Evolutionary conservation across 306 rosid genomes (phyloP).

Genomic region (Malus asiatica): DNA sequence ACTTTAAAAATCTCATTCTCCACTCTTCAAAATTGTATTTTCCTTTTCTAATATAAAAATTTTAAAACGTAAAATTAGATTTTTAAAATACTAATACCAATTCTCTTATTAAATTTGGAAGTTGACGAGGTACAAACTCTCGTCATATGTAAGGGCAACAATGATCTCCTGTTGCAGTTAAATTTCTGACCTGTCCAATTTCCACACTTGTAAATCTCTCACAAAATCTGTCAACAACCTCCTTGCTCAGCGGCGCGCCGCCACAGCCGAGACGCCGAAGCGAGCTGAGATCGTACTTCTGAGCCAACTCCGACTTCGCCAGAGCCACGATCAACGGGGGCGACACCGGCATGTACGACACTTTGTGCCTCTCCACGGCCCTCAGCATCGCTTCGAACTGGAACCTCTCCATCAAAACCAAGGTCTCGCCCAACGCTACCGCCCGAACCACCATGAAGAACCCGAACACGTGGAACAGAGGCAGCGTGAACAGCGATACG

Average conservation of each 20-base stretch:
- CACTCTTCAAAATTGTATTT: too few relatives aligned
- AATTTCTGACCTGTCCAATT: conserved; percentile 40
- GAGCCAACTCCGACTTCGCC: conserved; percentile 50
- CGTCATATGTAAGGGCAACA: too few relatives aligned
- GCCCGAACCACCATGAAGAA: conserved; percentile 48
- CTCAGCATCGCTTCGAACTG: conserved; percentile 55
- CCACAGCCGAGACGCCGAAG: conserved; percentile 41
- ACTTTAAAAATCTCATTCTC: too few relatives aligned
- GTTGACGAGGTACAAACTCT: too few relatives aligned
- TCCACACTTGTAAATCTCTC: conserved; percentile 47
- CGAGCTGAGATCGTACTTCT: conserved; percentile 61
- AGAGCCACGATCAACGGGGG: conserved; percentile 75
- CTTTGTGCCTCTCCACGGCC: conserved; percentile 52
- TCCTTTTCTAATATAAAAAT: too few relatives aligned
- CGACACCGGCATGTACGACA: conserved; percentile 60
- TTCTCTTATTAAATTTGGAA: too few relatives aligned
- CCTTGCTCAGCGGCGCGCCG: conserved; percentile 77
- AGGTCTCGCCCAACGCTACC: conserved; percentile 42
- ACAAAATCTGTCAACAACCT: conserved; percentile 38
- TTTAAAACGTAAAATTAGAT: too few relatives aligned
- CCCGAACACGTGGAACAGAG: conserved; percentile 73
- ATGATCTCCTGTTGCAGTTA: too few relatives aligned
- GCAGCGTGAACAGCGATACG: conserved; percentile 41
- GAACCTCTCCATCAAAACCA: conserved; percentile 67
- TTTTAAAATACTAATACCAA: too few relatives aligned